Evolutionary conservation across 306 rosid species (phyloP).

Genomic region (Corylus americana): DNA sequence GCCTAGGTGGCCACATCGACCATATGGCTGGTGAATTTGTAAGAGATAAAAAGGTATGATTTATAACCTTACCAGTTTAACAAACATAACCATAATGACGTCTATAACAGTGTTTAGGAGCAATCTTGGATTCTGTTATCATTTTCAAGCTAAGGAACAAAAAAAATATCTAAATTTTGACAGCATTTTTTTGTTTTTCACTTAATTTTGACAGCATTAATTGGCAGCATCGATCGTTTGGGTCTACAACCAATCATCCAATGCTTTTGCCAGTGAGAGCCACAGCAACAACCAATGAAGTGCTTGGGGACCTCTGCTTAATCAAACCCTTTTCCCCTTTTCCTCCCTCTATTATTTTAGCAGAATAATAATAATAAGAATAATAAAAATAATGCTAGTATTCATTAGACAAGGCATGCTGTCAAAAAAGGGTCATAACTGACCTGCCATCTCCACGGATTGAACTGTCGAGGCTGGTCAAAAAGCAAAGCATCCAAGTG

Average conservation of each 20-base stretch:
- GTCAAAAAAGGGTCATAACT: conserved; percentile 32
- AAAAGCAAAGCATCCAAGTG: conserved; percentile 90
- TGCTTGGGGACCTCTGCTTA: conserved; percentile 52
- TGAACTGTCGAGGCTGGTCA: conserved; percentile 93
- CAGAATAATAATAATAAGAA: neutral
- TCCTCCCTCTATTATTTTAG: conserved; percentile 1
- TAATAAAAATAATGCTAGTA: neutral
- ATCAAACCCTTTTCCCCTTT: neutral
- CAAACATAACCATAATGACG: neutral
- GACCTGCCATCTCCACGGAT: conserved; percentile 99
- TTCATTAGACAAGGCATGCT: conserved; percentile 44
- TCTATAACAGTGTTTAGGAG: neutral
- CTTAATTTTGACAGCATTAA: neutral
- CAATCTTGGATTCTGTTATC: neutral
- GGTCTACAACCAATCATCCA: conserved; percentile 37
- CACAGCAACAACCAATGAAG: conserved; percentile 44
- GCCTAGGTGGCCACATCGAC: no score
- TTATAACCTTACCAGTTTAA: no score
- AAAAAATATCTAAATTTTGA: neutral
- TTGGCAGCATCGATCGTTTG: conserved; percentile 13
- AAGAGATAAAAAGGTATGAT: no score
- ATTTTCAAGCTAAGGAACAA: neutral
- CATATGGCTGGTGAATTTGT: no score
- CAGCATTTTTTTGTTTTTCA: neutral
- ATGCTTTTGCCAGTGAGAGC: conserved; percentile 38